These are phyloP conservation scores for Pachyrhizus erosus DNA, from an alignment of 306 rosid genomes.

Conservation along the genomic window DNA sequence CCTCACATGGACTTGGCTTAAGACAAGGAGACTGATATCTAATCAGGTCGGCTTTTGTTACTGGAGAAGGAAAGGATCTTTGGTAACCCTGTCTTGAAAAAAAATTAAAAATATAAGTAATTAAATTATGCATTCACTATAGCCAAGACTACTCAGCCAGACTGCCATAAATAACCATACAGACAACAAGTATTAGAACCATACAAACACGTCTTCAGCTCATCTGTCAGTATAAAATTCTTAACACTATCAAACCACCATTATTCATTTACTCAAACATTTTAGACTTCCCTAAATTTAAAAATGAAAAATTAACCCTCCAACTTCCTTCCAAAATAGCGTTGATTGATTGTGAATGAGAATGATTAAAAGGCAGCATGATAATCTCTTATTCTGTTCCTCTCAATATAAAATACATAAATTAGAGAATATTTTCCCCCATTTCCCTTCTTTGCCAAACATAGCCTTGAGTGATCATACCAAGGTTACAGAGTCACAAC, in stretches of 20 bases:
- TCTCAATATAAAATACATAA: background rate
- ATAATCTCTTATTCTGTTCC: background rate
- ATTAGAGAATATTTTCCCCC: background rate
- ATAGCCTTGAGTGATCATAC: background rate
- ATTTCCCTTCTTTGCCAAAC: background rate
- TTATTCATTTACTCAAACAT: background rate
- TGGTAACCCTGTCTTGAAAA: constrained; percentile 61
- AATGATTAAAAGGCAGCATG: background rate
- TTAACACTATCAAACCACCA: background rate
- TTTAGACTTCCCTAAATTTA: background rate
- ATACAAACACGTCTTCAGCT: background rate
- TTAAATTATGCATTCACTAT: background rate
- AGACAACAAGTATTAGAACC: background rate
- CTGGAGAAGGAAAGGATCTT: constrained; percentile 51
- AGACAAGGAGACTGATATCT: constrained; percentile 58
- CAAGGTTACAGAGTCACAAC: background rate
- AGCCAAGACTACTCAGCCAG: background rate
- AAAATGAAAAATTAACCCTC: background rate
- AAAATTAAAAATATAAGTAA: constrained; percentile 2
- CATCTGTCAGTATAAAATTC: background rate
- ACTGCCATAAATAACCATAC: background rate
- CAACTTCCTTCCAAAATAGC: background rate
- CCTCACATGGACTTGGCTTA: constrained; percentile 46
- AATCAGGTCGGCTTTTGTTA: constrained; percentile 53
- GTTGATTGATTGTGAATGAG: background rate